Base-by-base conservation (phyloP, 176 grass and related monocot genomes). In the Paspalum vaginatum region DNA sequence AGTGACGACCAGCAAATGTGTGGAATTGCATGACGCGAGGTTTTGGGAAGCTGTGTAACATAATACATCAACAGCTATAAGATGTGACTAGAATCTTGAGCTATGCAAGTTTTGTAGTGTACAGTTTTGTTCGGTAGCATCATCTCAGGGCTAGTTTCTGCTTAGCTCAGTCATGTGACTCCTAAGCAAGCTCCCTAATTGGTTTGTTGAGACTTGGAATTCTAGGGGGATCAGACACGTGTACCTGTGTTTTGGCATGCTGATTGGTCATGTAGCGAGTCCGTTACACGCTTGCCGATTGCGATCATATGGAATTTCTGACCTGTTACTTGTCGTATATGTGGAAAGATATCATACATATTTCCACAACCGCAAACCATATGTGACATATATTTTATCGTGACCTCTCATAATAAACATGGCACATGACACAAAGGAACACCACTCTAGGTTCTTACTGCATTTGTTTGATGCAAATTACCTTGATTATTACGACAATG, bases 1-100 rank as follows among this genome's bases (percentile, higher is more conserved):
- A 22, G n/a, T 13, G 65, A 66, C 0, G 27, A 69, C 25, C 5
- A 49, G 57, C 43, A 61, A 43, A 48, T 59, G 45, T 43, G 41
- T 41, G 43, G 18, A 21, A 61, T 72, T 85, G 37, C 26, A 21
- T 68, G 81, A 62, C 77, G 81, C 82, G 85, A 38, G 61, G 41
- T 68, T 85, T 11, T 57, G 10, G 2, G 52, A 38, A 53, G 66
- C 45, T 77, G 11, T 37, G 43, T 64, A 80, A 41, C 20, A 37
- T 21, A 58, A 32, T 8, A 24, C 6, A 71, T 13, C 22, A 2
- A 40, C 17, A 21, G 17, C 8, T 45, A 43, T 47, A 76, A 62
- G 4, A 53, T 59, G 66, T 44, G 18, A 61, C 22, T 53, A 46
- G 27, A 74, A 66, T 12, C 27, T 74, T 64, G 65, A 82, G 41